Evolutionary conservation across 2,329 filamentous ascomycete species (phyloP), one percentile per base, ranked within the genome.

Genomic region (Rugonectria rugulosa): DNA sequence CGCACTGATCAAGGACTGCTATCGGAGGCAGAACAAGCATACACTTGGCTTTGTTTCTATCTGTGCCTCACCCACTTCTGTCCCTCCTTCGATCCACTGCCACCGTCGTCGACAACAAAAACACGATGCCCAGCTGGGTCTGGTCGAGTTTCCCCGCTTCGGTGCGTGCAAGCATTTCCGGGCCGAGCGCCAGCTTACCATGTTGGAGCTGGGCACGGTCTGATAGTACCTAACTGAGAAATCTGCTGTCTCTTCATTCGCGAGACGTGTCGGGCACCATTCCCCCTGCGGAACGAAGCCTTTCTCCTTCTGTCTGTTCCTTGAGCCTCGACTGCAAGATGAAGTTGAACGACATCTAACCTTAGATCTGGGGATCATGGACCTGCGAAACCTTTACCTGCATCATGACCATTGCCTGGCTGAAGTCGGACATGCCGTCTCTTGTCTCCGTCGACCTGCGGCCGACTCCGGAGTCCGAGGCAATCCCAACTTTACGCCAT

Each of bases 301-400:
- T 59, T 64, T 57, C 59, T 67, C 32, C 56, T 59, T 67, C 65
- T 49, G 62, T 67, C 57, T 61, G 52, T 49, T 61, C 47, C 55
- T 61, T 60, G 60, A 68, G 65, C 65, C 65, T 62, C 63, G 67
- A 66, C 67, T 66, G 63, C 63, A 62, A 62, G 60, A 62, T 63
- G 60, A 47, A 59, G 62, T 57, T 63, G 56, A 52, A 58, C 49
- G 41, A 53, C 42, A 57, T 64, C 56, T 60, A 57, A 58, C 58
- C 59, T 50, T 42, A 65, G 59, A 67, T 64, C 49, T 37, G 45
- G 27, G 50, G 19, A 51, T 46, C 42, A 23, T 49, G 12, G 46
- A 50, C 20, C 12, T 29, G 41, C 17, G 27, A 36, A 36, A 31
- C 29, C 34, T 14, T 41, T 9, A 38, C 29, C 34, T 42, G 21